A percentile compares a stretch with the other conserved stretches of the same genome.
These are phyloP conservation scores for Bauhinia variegata DNA, from an alignment of 306 rosid species.

Conservation along the genomic window DNA sequence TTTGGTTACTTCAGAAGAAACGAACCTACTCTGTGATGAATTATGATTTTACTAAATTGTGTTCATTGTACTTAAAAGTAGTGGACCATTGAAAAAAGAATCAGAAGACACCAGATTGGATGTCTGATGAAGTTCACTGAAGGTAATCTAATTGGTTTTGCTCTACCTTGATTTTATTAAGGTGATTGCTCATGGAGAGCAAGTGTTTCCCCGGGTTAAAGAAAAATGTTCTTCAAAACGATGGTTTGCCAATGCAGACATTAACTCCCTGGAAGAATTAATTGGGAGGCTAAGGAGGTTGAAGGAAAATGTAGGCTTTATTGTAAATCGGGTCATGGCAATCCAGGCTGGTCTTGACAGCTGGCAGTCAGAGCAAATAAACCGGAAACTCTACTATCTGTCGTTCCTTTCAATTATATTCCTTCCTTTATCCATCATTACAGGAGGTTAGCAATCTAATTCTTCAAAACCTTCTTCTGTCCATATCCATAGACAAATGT, in stretches of 20 bases:
- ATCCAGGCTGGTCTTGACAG: constrained; percentile 93
- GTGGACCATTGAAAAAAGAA: background rate
- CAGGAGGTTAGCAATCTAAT: constrained; percentile 67
- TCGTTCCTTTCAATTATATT: constrained; percentile 88
- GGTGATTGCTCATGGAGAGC: constrained; percentile 94
- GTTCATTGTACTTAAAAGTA: background rate
- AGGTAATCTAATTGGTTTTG: constrained; percentile 13
- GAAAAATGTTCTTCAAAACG: constrained; percentile 84
- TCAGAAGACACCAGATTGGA: background rate
- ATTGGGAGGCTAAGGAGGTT: constrained; percentile 82
- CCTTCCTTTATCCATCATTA: constrained; percentile 87
- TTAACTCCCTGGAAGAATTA: constrained; percentile 78
- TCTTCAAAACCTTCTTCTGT: constrained; percentile 11
- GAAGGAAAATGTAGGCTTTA: constrained; percentile 92
- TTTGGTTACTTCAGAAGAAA: background rate
- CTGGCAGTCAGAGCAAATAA: constrained; percentile 95
- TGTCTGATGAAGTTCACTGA: background rate
- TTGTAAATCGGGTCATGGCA: constrained; percentile 85
- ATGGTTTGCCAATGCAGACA: constrained; percentile 77
- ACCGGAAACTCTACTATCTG: constrained; percentile 85
- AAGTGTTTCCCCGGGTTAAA: constrained; percentile 87
- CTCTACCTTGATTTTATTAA: constrained; percentile 38
- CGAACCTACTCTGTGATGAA: background rate
- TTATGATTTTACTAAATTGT: background rate
- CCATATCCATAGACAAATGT: constrained; percentile 6